Evolutionary conservation across 2,329 filamentous ascomycete species (phyloP).

Genomic region (Pseudogymnoascus pannorum): DNA sequence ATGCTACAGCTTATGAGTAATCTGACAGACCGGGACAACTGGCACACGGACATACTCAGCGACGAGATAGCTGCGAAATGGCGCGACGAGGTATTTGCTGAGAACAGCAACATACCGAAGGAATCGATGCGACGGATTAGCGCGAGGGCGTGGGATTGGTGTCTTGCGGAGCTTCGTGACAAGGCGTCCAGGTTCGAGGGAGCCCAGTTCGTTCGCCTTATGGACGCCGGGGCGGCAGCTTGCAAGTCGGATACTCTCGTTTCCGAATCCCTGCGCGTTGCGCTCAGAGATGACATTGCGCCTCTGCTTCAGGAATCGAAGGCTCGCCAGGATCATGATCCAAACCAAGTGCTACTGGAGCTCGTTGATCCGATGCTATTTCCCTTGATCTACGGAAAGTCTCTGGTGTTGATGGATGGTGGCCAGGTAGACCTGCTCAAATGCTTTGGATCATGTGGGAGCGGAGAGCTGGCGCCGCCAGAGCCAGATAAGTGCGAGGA

Average conservation of each 20-base stretch:
- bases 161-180: conserved; percentile 13
- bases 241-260: conserved; percentile 46
- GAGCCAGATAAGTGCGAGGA: conserved; percentile 5
- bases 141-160: conserved; percentile 12
- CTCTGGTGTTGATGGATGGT: conserved; percentile 31
- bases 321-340: conserved; percentile 49
- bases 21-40: neutral
- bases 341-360: conserved; percentile 45
- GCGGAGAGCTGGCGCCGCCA: neutral
- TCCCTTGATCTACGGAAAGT: conserved; percentile 46
- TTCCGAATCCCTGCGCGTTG: conserved; percentile 29
- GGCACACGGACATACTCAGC: conserved; percentile 10
- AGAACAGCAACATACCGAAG: neutral
- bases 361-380: conserved; percentile 56
- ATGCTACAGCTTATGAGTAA: neutral
- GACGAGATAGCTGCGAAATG: conserved; percentile 18
- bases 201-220: neutral
- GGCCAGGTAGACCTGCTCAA: neutral
- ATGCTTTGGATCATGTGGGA: neutral
- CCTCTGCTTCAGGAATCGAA: conserved; percentile 44
- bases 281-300: conserved; percentile 36
- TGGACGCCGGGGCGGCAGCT: conserved; percentile 24
- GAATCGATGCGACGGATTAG: conserved; percentile 5
- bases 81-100: conserved; percentile 14
- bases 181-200: conserved; percentile 11